phyloP scores from a whole-genome alignment of 805 yeast genomes.

The Kazachstania bromeliacearum region DNA sequence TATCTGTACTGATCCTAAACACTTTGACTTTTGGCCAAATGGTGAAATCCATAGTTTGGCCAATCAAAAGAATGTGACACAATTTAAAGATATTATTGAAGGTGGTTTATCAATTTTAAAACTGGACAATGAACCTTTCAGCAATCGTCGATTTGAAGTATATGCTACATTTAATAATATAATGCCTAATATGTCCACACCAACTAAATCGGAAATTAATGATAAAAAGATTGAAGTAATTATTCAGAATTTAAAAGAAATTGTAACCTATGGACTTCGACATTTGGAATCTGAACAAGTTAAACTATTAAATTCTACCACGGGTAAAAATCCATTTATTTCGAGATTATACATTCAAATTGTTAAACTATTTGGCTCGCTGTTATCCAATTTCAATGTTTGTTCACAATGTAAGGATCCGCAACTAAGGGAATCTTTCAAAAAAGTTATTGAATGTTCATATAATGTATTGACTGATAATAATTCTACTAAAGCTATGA shows the following conservation, averaged over 20 bases:
- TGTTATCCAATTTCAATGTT: constrained; percentile 21
- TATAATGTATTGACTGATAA: constrained; percentile 15
- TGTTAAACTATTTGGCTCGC: constrained; percentile 16
- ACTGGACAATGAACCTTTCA: constrained; percentile 1
- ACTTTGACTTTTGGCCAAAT: constrained; percentile 18
- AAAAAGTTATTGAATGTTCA: constrained; percentile 11
- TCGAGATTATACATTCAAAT: constrained; percentile 26
- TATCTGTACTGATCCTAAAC: neutral
- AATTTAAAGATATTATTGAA: constrained; percentile 16
- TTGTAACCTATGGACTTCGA: constrained; percentile 10
- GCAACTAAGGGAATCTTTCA: constrained; percentile 11
- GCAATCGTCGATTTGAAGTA: constrained; percentile 20
- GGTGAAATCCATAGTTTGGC: constrained; percentile 24
- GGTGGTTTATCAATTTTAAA: constrained; percentile 21
- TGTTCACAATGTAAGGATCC: constrained; percentile 8
- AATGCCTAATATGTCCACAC: constrained; percentile 11
- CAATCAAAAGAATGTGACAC: constrained; percentile 13
- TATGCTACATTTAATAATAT: constrained; percentile 28
- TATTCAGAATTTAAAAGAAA: constrained; percentile 11
- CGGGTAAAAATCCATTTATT: constrained; percentile 22
- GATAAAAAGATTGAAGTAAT: constrained; percentile 15
- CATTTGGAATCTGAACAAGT: constrained; percentile 14
- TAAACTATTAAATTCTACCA: constrained; percentile 7
- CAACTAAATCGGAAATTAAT: constrained; percentile 5
- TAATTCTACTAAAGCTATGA: constrained; percentile 21